These are phyloP conservation scores for Udeniomyces megalosporus DNA, from an alignment of 768 basidiomycete genomes.

Conservation along the genomic window DNA sequence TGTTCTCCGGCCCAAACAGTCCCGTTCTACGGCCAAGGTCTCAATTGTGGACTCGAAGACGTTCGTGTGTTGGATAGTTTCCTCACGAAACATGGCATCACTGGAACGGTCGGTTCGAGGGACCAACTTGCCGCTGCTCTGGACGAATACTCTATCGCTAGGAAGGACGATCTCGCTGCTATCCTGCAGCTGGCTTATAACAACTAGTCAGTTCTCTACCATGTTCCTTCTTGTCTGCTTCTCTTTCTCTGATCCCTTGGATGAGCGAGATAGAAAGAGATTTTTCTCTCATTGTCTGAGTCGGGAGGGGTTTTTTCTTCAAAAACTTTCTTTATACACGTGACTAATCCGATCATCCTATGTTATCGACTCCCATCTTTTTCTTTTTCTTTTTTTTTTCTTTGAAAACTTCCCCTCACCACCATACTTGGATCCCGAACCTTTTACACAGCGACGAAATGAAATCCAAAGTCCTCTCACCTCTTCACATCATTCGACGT, in stretches of 20 bases:
- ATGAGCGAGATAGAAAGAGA: background rate
- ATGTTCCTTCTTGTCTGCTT: background rate
- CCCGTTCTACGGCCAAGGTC: constrained; percentile 51
- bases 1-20: constrained; percentile 10
- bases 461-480: constrained; percentile 78
- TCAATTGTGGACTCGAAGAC: constrained; percentile 96
- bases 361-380: background rate
- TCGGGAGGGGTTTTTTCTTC: background rate
- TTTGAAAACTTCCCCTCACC: background rate
- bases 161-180: constrained; percentile 76
- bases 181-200: constrained; percentile 86
- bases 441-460: constrained; percentile 57
- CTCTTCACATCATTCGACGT: constrained; percentile 61
- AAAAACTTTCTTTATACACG: too few species aligned
- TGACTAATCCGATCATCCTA: too few species aligned
- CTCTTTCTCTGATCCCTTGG: background rate
- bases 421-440: background rate
- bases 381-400: background rate
- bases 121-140: constrained; percentile 41
- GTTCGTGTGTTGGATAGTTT: constrained; percentile 71
- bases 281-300: too few species aligned
- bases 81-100: constrained; percentile 53
- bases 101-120: constrained; percentile 29
- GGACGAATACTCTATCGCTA: constrained; percentile 56
- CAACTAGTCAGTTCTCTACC: constrained; percentile 62